A percentile compares a stretch with the other conserved stretches of the same genome.
Evolutionary conservation across 108 stramenopile species (phyloP).

Genomic region (Craspedostauros australis): DNA sequence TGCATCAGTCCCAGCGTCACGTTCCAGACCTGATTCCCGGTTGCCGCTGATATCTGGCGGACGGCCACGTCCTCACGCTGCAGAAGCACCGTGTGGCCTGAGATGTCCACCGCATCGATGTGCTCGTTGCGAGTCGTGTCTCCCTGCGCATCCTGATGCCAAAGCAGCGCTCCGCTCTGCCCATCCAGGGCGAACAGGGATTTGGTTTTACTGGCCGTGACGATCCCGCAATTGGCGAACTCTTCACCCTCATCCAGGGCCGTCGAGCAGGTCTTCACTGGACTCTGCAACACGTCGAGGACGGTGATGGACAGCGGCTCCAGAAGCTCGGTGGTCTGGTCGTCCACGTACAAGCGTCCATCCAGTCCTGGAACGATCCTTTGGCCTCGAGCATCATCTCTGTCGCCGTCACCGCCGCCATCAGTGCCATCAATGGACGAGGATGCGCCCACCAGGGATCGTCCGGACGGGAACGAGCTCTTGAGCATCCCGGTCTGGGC

Average conservation of each 20-base stretch:
- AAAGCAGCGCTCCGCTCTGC: slow-evolving; percentile 45
- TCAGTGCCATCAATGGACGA: slow-evolving; percentile 8
- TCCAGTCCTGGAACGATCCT: slow-evolving; percentile 69
- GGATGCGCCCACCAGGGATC: slow-evolving; percentile 39
- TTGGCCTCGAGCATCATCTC: slow-evolving; percentile 1
- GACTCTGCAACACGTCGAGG: slow-evolving; percentile 50
- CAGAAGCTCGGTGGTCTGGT: slow-evolving; percentile 5
- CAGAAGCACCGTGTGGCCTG: slow-evolving; percentile 53
- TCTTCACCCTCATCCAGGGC: not conserved
- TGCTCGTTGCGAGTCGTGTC: slow-evolving; percentile 7
- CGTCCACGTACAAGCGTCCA: slow-evolving; percentile 51
- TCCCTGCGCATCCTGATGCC: slow-evolving; percentile 33
- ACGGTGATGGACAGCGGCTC: slow-evolving; percentile 42
- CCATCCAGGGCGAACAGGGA: slow-evolving; percentile 62
- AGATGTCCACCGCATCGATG: not conserved
- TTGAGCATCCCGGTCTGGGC: slow-evolving; percentile 38
- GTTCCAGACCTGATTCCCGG: slow-evolving; percentile 72
- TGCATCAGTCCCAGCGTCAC: slow-evolving; percentile 59
- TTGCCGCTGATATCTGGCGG: slow-evolving; percentile 52
- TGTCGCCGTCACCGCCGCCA: slow-evolving; percentile 3
- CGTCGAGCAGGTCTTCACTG: slow-evolving; percentile 44
- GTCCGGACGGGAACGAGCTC: slow-evolving; percentile 43
- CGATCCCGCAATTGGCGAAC: slow-evolving; percentile 50
- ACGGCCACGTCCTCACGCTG: slow-evolving; percentile 75
- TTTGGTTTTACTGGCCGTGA: slow-evolving; percentile 67